Evolutionary conservation across 2,329 filamentous ascomycete genomes (phyloP).

Genomic region (Akanthomyces dipterigenus): DNA sequence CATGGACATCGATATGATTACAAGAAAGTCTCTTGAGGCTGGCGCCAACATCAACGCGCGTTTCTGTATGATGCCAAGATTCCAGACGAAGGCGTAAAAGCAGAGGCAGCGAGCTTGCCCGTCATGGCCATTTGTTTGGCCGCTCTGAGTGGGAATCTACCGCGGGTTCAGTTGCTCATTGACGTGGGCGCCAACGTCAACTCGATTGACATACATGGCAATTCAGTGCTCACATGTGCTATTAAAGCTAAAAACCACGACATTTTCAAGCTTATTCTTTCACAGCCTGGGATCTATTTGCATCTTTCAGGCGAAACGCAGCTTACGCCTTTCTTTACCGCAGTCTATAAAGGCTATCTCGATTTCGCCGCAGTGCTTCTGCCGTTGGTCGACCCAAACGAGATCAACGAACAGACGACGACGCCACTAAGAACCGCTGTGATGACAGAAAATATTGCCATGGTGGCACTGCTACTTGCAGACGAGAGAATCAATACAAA

Average conservation of each 20-base stretch:
- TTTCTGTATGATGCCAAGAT: too few species aligned
- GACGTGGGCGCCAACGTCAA: not conserved
- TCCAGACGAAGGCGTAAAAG: too few species aligned
- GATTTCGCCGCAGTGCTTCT: not conserved
- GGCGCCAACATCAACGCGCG: not conserved
- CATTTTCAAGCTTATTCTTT: not conserved
- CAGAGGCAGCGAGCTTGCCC: rapidly evolving
- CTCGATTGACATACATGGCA: not conserved
- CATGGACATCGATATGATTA: not conserved
- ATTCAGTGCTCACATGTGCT: not conserved
- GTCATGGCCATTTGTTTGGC: not conserved
- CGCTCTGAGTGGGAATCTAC: not conserved
- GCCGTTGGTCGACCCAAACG: not conserved
- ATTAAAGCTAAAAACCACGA: not conserved
- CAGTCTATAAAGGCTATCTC: not conserved
- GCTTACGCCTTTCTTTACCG: too few species aligned
- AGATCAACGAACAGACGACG: too few species aligned
- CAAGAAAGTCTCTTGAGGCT: not conserved
- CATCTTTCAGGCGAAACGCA: too few species aligned
- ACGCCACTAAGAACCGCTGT: not conserved
- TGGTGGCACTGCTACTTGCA: not conserved
- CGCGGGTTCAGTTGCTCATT: not conserved
- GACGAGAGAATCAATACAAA: not conserved
- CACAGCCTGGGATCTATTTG: not conserved
- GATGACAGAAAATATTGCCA: not conserved